Evolutionary conservation across 805 yeast genomes (phyloP), one percentile per base, ranked within the genome.

Genomic region (Hanseniaspora lindneri): DNA sequence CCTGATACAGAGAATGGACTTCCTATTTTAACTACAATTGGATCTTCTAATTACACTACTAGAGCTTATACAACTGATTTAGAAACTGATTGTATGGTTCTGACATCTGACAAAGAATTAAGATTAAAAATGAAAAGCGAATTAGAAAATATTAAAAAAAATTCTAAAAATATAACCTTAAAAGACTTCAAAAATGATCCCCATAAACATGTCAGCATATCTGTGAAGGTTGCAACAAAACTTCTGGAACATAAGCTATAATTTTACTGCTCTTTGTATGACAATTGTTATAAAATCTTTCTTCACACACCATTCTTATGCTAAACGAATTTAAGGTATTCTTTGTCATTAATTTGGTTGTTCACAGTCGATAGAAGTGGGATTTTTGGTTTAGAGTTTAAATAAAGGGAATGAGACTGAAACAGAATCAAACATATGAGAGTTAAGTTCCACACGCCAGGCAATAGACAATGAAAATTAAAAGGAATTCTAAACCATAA

Each of bases 1-100:
- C 82, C 86, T 2, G 81, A 77, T 40, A 53, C 56, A 0, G 58
- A 60, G 17, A 79, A 77, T 44, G 54, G 55, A 1, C 57, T 62
- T 11, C 96, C 96, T 1, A 71, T 80, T 17, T 65, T 85, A 11
- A 84, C 96, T 0, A 76, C 88, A 6, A 72, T 92, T 43, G 98
- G 98, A 0, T 84, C 95, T 0, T 86, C 96, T 0, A 92, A 92
- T 62, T 92, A 87, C 63, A 92, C 98, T 0, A 76, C 81, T 53
- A 71, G 98, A 52, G 88, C 96, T 0, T 89, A 89, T 58, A 72
- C 81, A 2, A 74, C 81, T 51, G 98, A 92, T 62, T 69, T 92
- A 50, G 98, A 92, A 65, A 74, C 89, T 7, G 89, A 92, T 59
- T 94, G 88, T 0, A 67, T 92, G 1, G 62, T 89, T 1, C 65